phyloP scores from a whole-genome alignment of 2,329 filamentous ascomycete genomes.

The Neopestalotiopsis clavispora region DNA sequence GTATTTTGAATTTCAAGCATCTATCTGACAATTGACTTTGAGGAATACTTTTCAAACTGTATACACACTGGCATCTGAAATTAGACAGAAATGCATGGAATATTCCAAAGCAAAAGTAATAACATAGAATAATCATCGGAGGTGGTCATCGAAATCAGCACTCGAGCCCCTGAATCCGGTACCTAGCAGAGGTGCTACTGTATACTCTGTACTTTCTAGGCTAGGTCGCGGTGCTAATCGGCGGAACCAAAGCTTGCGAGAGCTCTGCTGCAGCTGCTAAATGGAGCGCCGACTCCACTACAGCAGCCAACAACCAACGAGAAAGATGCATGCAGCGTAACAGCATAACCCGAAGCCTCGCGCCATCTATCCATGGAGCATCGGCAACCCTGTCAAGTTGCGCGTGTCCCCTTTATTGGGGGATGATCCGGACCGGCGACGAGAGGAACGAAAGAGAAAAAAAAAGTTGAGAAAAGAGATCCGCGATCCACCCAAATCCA shows the following conservation, averaged over 20 bases:
- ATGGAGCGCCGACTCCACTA: conserved; percentile 7
- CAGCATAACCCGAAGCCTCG: background rate
- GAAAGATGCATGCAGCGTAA: background rate
- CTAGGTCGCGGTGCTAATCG: background rate
- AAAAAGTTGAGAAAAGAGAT: conserved; percentile 5
- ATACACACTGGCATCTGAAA: background rate
- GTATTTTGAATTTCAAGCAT: background rate
- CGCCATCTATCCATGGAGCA: background rate
- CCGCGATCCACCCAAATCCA: background rate
- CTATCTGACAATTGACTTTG: background rate
- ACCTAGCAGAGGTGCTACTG: background rate
- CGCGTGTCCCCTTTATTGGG: conserved; percentile 1
- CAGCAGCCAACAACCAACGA: conserved; percentile 2
- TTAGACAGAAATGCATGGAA: background rate
- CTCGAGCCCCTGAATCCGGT: background rate
- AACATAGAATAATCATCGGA: background rate
- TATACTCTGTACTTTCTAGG: background rate
- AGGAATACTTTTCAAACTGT: background rate
- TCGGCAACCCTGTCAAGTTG: conserved; percentile 5
- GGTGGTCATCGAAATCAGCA: background rate
- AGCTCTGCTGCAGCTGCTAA: background rate
- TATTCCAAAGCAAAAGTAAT: background rate
- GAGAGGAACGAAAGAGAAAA: background rate
- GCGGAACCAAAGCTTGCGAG: background rate
- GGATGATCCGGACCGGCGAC: conserved; percentile 2